Base-by-base conservation (phyloP, 2,329 filamentous ascomycete species). In the Chaetomium globosum region DNA sequence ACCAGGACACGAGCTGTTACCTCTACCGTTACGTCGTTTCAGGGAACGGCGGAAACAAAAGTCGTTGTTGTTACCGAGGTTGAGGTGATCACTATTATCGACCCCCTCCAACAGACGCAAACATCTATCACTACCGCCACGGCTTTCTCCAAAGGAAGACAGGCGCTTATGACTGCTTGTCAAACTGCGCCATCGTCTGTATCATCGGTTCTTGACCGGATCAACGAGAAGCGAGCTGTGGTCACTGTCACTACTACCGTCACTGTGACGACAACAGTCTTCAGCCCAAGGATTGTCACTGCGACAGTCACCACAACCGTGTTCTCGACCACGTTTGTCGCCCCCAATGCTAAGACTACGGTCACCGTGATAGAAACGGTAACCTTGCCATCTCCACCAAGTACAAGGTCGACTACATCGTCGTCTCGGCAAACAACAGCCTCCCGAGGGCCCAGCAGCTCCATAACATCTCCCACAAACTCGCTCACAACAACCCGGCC, bases 31-130 rank as follows among this genome's bases (percentile, higher is more conserved):
- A 71, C 69, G 1, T 67, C 67, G 1, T 64, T 62, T 26, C 71
- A 71, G 0, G 59, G 64, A 1, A 60, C 70, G 0, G 49, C 69
- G 21, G 59, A 51, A 13, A 70, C 68, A 8, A 63, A 51, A 16
- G 26, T 67, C n/a, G 28, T 72, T 19, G 49, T 70, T 10, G 60
- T 65, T 0, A 74, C 74, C 0, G 59, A 67, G 12, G 67, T 68
- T 1, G 62, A 72, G 28, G 70, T 71, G 1, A 67, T 76, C 49
- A 74, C 73, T 5, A 66, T 73, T 19, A 21, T 72, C 48, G 66
- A 74, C 48, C 73, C 73, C 3, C 33, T 62, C 8, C 53, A 71
- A 13, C 64, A 61, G n/a, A 73, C 72, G 10, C 65, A 73, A 28
- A 73, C 73, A 4, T 61, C 60, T 13, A 70, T 69, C 1, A 54